Evolutionary conservation across 371 early-diverging fungal genomes (phyloP), one percentile per base, ranked within the genome.

Genomic region (Paraphysoderma sedebokerense): DNA sequence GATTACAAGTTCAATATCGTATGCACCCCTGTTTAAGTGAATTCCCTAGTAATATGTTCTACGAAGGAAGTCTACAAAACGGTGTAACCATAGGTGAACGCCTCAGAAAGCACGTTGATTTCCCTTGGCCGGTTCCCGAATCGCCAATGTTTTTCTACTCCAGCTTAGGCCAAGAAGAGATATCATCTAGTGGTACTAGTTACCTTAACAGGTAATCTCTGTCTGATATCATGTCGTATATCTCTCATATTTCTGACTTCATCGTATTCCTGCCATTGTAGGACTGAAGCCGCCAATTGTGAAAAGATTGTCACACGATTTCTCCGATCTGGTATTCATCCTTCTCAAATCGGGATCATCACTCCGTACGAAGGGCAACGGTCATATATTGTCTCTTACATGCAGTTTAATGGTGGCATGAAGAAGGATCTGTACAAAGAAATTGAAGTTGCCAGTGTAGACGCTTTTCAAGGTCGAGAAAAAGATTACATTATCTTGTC

Each of bases 281-380:
- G 56, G 22, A 79, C 80, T 15, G 88, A 87, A 57, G 88, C 87
- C 3, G 75, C 82, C 51, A 85, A 82, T 42, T 83, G 82, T 50
- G 93, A 95, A 59, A 92, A 92, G 66, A 76, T 96, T 27, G 95
- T 98, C 5, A 91, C 92, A 6, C 71, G 84, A 12, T 82, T 97
- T 49, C 74, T 96, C 57, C 88, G 84, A 57, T 71, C 84, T 35
- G 90, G 87, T 22, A 68, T 98, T 17, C 51, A 70, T 27, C 92
- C 95, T 3, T 66, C 76, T 24, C 92, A 98, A 60, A 96, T 99
- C 52, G 99, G 99, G 52, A 77, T 98, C 49, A 95, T 99, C 46
- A 98, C 99, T 0, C 98, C 98, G 1, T 99, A 99, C 59, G 98
- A 98, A 63, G 98, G 98, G 32, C 99, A 99, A 63, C 82, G 97